These are phyloP conservation scores for Aspergillus conjunctus DNA, from an alignment of 495 filamentous ascomycete genomes.

Conservation along the genomic window DNA sequence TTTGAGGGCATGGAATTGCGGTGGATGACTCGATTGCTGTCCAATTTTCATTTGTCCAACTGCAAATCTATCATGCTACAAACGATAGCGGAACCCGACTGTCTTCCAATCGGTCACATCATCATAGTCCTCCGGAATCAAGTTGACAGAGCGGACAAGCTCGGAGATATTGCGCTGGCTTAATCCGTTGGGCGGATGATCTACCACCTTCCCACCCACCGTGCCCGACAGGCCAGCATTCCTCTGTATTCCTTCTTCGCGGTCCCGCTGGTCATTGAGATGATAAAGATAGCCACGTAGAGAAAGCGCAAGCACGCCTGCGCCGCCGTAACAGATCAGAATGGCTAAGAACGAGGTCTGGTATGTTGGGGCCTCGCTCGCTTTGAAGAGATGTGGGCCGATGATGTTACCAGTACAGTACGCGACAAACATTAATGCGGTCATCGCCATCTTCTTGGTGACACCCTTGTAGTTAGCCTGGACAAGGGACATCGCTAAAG, in stretches of 20 bases:
- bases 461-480: slow-evolving; percentile 64
- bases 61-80: slow-evolving; percentile 21
- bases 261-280: slow-evolving; percentile 41
- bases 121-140: slow-evolving; percentile 47
- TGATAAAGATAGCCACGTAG: slow-evolving; percentile 46
- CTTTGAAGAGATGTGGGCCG: slow-evolving; percentile 43
- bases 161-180: slow-evolving; percentile 26
- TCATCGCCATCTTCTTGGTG: slow-evolving; percentile 63
- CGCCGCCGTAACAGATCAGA: slow-evolving; percentile 54
- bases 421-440: slow-evolving; percentile 44
- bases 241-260: slow-evolving; percentile 44
- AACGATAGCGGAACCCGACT: slow-evolving; percentile 53
- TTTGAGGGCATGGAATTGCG: too few relatives aligned
- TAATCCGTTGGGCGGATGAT: slow-evolving; percentile 23
- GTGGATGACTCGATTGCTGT: too few relatives aligned
- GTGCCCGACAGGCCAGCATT: slow-evolving; percentile 43
- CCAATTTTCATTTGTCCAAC: too few relatives aligned
- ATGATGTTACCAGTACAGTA: slow-evolving; percentile 46
- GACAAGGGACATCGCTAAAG: slow-evolving; percentile 57
- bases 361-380: slow-evolving; percentile 38
- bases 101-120: slow-evolving; percentile 58
- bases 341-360: slow-evolving; percentile 53
- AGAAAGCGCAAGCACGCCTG: slow-evolving; percentile 37
- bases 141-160: slow-evolving; percentile 32
- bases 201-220: slow-evolving; percentile 39